Conservation (phyloP, 140 eudicot species). For the Senecio squalidus region DNA sequence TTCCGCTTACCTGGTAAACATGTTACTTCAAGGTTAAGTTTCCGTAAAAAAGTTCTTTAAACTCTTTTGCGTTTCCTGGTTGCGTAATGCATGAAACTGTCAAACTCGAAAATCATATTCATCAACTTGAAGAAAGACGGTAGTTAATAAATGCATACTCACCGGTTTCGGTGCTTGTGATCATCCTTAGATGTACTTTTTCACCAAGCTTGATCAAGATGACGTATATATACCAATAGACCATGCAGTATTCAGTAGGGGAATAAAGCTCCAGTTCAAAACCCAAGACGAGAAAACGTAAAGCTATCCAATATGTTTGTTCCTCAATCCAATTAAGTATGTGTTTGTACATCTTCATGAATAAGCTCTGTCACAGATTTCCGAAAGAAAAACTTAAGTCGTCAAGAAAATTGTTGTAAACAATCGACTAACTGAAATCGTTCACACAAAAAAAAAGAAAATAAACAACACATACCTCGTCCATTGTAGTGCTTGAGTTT, state of each 20-base stretch:
- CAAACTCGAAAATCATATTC: background rate
- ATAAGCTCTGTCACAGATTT: slow-evolving; percentile 38
- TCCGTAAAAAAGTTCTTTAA: background rate
- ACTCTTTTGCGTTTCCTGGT: too few species aligned
- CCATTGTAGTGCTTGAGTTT: slow-evolving; percentile 35
- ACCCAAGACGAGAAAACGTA: slow-evolving; percentile 79
- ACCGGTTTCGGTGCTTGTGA: slow-evolving; percentile 59
- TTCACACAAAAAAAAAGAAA: background rate
- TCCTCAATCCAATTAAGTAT: slow-evolving; percentile 92
- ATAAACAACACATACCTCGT: slow-evolving; percentile 45
- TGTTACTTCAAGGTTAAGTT: background rate
- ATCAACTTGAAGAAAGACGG: background rate
- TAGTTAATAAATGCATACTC: slow-evolving; percentile 25
- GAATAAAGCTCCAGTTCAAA: slow-evolving; percentile 93
- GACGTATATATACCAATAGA: slow-evolving; percentile 86
- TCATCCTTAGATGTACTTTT: slow-evolving; percentile 67
- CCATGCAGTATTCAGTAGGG: slow-evolving; percentile 93
- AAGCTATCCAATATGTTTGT: slow-evolving; percentile 94
- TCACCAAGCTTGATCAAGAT: slow-evolving; percentile 83
- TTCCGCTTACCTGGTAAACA: slow-evolving; percentile 59
- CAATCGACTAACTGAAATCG: too few species aligned
- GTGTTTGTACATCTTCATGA: slow-evolving; percentile 57
- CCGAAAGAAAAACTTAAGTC: background rate
- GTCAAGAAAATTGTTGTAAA: too few species aligned
- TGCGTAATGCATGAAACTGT: background rate